phyloP scores from a whole-genome alignment of 2,329 filamentous ascomycete species.

The Claviceps paspali region DNA sequence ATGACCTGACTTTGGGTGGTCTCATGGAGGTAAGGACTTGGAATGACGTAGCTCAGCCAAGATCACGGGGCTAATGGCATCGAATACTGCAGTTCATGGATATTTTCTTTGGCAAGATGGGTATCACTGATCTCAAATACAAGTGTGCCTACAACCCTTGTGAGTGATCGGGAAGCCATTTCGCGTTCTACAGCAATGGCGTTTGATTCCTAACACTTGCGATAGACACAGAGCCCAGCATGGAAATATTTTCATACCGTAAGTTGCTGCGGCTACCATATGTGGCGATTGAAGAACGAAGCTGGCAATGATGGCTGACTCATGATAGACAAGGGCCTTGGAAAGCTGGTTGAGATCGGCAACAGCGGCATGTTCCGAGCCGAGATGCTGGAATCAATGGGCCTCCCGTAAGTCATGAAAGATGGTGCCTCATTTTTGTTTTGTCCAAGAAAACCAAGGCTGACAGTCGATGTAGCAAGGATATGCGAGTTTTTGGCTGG shows the following conservation, averaged over 20 bases:
- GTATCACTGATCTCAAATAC: slow-evolving; percentile 71
- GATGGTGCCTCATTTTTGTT: not conserved
- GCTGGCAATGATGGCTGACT: not conserved
- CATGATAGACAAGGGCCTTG: slow-evolving; percentile 50
- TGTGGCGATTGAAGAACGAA: not conserved
- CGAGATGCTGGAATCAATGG: slow-evolving; percentile 94
- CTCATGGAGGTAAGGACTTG: slow-evolving; percentile 45
- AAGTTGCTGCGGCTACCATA: not conserved
- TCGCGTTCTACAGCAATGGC: too few relatives aligned
- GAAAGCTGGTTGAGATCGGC: slow-evolving; percentile 91
- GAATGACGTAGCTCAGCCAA: not conserved
- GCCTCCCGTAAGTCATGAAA: slow-evolving; percentile 41
- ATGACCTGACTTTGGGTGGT: slow-evolving; percentile 78
- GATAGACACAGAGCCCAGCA: slow-evolving; percentile 69
- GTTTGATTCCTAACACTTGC: slow-evolving; percentile 43
- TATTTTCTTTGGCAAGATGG: slow-evolving; percentile 93
- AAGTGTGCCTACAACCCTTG: slow-evolving; percentile 54
- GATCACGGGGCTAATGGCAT: not conserved
- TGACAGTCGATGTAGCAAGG: slow-evolving; percentile 28
- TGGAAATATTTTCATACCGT: slow-evolving; percentile 94
- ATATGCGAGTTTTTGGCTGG: slow-evolving; percentile 89
- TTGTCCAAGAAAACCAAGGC: not conserved
- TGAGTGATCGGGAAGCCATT: slow-evolving; percentile 1
- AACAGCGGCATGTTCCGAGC: slow-evolving; percentile 98
- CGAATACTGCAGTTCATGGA: slow-evolving; percentile 53